Evolutionary conservation across 1,284 basidiomycete species (phyloP).

Genomic region (Irpex lacteus): DNA sequence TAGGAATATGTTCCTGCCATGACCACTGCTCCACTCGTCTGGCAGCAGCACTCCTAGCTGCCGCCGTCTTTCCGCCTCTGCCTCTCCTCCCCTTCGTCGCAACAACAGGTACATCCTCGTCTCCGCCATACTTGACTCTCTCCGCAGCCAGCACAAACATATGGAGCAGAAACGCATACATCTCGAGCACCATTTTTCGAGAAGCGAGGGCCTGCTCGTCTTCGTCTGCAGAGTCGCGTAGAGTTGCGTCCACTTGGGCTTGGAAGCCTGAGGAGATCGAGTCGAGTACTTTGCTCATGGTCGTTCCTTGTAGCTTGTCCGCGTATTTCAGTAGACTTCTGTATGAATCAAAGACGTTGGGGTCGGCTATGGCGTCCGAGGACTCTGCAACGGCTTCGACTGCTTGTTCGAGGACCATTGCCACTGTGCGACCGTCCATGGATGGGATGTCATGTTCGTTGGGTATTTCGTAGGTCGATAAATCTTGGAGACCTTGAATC

Average conservation of each 20-base stretch:
- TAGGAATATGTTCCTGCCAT: conserved; percentile 78
- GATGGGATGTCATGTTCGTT: conserved; percentile 62
- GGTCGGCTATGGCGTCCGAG: conserved; percentile 65
- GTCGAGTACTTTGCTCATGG: conserved; percentile 79
- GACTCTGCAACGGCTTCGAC: conserved; percentile 74
- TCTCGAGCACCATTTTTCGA: conserved; percentile 78
- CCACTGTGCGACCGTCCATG: conserved; percentile 40
- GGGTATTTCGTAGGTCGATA: conserved; percentile 56
- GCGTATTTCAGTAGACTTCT: conserved; percentile 75
- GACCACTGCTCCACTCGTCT: conserved; percentile 59
- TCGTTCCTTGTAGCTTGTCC: conserved; percentile 50
- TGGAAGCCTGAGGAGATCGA: conserved; percentile 71
- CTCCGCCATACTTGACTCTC: conserved; percentile 59
- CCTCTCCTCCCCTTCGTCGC: conserved; percentile 49
- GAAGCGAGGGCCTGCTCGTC: conserved; percentile 67
- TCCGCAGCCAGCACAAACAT: conserved; percentile 85
- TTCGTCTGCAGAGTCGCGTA: conserved; percentile 64
- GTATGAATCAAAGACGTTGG: conserved; percentile 75
- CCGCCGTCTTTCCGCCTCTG: conserved; percentile 56
- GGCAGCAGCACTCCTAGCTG: conserved; percentile 36
- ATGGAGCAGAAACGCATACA: conserved; percentile 83
- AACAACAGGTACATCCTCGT: conserved; percentile 41
- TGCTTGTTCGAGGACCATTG: conserved; percentile 57
- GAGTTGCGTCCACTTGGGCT: conserved; percentile 65
- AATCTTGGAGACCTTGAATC: conserved; percentile 60